Percentiles rank a stretch among this genome's conserved stretches.
phyloP scores from a whole-genome alignment of 768 basidiomycete genomes.

The Trametes cubensis region DNA sequence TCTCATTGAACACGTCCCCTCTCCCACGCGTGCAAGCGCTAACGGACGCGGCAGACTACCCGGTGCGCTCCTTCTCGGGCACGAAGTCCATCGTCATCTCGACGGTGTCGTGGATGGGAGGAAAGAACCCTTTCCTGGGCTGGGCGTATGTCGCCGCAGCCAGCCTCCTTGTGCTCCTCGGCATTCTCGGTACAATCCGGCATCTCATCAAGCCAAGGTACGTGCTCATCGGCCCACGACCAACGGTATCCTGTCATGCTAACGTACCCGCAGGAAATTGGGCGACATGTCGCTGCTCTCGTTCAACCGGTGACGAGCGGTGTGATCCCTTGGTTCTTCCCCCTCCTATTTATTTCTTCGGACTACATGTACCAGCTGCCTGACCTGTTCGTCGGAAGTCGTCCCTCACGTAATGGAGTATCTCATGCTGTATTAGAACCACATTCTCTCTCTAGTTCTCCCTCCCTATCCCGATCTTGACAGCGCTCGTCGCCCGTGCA shows the following conservation, averaged over 20 bases:
- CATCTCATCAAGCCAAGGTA: slow-evolving; percentile 93
- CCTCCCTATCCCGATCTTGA: no score
- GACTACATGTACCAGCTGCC: slow-evolving; percentile 26
- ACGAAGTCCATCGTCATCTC: slow-evolving; percentile 97
- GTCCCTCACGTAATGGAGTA: slow-evolving; percentile 24
- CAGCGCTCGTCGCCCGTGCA: no score
- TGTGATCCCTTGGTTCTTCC: neutral
- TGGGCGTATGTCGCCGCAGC: slow-evolving; percentile 97
- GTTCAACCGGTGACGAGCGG: slow-evolving; percentile 65
- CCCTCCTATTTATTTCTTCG: slow-evolving; percentile 21
- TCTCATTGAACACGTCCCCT: neutral
- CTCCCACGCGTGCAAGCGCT: neutral
- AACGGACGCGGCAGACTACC: slow-evolving; percentile 70
- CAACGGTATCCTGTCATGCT: slow-evolving; percentile 6
- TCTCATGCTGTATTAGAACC: slow-evolving; percentile 27
- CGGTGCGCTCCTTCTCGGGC: slow-evolving; percentile 86
- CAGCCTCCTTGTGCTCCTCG: slow-evolving; percentile 83
- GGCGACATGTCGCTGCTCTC: slow-evolving; percentile 88
- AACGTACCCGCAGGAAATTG: slow-evolving; percentile 55
- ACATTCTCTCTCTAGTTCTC: slow-evolving; percentile 10
- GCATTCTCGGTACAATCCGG: slow-evolving; percentile 84
- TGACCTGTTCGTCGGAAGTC: slow-evolving; percentile 20
- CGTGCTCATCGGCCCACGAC: slow-evolving; percentile 20
- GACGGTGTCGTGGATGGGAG: slow-evolving; percentile 98
- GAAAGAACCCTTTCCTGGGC: slow-evolving; percentile 97